Conservation (phyloP, 2,329 filamentous ascomycete genomes). For the Gaeumannomyces tritici region DNA sequence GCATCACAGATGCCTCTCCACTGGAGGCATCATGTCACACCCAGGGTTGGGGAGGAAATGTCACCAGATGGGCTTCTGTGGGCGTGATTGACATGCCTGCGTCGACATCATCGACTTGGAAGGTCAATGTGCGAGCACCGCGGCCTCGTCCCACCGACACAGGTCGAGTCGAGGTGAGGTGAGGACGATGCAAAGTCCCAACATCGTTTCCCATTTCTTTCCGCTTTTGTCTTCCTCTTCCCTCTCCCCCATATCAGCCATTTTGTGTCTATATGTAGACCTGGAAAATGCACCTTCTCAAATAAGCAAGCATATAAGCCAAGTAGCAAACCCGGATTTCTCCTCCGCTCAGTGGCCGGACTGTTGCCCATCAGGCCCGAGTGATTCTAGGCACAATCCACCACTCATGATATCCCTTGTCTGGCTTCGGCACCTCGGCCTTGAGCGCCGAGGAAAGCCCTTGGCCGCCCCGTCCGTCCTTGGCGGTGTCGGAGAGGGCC, state of each 20-base stretch:
- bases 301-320: neutral
- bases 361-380: neutral
- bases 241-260: neutral
- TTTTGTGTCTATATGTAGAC: neutral
- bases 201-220: no score
- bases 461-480: constrained; percentile 16
- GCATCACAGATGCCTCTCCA: neutral
- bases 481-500: constrained; percentile 20
- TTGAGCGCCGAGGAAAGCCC: constrained; percentile 20
- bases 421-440: constrained; percentile 41
- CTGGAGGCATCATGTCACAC: neutral
- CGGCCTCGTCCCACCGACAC: neutral
- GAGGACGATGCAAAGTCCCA: neutral
- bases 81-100: neutral
- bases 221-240: neutral
- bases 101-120: neutral
- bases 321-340: neutral
- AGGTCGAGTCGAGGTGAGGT: neutral
- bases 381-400: constrained; percentile 50
- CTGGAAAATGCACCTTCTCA: neutral
- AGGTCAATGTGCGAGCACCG: neutral
- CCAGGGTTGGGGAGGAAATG: neutral
- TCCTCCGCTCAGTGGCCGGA: neutral
- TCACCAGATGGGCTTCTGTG: neutral
- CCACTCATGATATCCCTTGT: constrained; percentile 52